Conservation (phyloP, 164 flowering plant species). For the Stephania cephalantha region DNA sequence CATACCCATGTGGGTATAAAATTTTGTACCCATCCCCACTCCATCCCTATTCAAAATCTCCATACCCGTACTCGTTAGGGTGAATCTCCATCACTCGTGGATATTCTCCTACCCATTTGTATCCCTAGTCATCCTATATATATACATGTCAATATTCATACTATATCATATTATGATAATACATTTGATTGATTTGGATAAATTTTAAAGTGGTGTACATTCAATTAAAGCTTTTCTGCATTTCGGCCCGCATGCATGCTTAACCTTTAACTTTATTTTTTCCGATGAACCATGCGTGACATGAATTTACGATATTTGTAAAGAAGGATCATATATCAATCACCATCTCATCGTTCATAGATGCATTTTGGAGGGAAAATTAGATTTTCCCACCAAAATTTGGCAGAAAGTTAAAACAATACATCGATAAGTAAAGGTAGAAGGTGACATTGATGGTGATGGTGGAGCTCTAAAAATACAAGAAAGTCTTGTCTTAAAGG, state of each 20-base stretch:
- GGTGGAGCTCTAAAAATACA: not conserved
- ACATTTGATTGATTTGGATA: no score
- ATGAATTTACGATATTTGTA: not conserved
- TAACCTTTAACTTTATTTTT: not conserved
- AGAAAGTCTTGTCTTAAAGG: no score
- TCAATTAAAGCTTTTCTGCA: not conserved
- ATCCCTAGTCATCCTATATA: no score
- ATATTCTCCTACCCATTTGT: no score
- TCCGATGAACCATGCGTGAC: not conserved
- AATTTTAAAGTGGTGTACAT: not conserved
- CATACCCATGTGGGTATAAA: no score
- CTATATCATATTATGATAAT: no score
- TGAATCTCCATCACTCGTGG: no score
- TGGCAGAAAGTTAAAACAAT: not conserved
- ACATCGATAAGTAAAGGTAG: not conserved
- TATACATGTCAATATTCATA: no score
- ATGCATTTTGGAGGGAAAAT: not conserved
- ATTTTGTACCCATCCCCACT: no score
- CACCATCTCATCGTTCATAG: not conserved
- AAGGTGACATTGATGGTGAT: not conserved
- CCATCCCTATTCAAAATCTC: no score
- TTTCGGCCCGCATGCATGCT: not conserved
- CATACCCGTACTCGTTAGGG: no score
- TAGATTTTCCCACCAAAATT: conserved; percentile 6
- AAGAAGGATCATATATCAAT: not conserved